These are phyloP conservation scores for Chaetothyriales sp. DNA, from an alignment of 2,329 filamentous ascomycete species.

Conservation along the genomic window DNA sequence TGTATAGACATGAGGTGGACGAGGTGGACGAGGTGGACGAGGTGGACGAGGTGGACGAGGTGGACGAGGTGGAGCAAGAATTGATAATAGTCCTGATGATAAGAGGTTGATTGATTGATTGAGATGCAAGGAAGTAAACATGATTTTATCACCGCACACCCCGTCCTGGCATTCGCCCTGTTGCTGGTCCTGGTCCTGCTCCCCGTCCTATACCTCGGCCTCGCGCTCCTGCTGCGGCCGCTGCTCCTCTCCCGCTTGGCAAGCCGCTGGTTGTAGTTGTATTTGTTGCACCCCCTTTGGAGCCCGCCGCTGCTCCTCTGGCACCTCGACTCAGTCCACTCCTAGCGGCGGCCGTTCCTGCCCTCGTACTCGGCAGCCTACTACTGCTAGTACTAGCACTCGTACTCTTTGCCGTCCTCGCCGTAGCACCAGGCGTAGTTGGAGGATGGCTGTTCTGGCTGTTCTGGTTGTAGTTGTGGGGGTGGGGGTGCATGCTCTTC, in stretches of 20 bases:
- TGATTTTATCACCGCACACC: no score
- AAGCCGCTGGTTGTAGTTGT: no score
- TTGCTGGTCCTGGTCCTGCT: background rate
- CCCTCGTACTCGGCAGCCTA: background rate
- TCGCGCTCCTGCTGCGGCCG: no score
- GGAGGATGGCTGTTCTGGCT: no score
- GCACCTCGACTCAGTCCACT: background rate
- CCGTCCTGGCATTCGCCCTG: background rate
- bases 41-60: background rate
- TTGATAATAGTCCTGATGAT: background rate
- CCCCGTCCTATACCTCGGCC: background rate
- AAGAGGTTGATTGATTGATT: no score
- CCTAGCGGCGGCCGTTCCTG: background rate
- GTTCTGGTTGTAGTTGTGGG: no score
- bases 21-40: background rate
- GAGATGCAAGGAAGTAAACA: no score
- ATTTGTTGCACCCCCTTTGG: background rate
- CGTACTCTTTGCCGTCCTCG: constrained; percentile 3
- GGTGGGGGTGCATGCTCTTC: constrained; percentile 8
- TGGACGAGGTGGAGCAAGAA: background rate
- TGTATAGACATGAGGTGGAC: background rate
- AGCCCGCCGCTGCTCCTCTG: background rate
- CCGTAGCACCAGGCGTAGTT: background rate
- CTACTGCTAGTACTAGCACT: constrained; percentile 3
- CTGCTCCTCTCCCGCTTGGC: no score